Evolutionary conservation across 2,329 filamentous ascomycete species (phyloP), one percentile per base, ranked within the genome.

Genomic region (Fusarium succisae): DNA sequence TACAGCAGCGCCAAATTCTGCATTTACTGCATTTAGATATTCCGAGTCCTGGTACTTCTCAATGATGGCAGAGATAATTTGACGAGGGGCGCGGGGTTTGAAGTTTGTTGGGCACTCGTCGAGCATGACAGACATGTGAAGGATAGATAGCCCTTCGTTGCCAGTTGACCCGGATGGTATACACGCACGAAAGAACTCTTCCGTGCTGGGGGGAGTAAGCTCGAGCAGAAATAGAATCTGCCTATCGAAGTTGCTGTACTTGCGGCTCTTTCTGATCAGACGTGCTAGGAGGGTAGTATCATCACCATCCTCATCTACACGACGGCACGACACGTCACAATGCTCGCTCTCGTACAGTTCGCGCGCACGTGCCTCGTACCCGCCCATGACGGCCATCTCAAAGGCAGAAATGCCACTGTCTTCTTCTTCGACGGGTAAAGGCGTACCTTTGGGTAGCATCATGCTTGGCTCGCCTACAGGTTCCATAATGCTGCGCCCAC

Each of bases 191-290:
- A 48, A 48, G 45, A 30, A 48, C 5, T 48, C 45, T 22, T 30
- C 45, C 1, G 2, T 0, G 45, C 45, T 30, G 3, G 26, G 26
- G 0, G 26, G 45, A 2, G 45, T 48, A 48, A 48, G 26, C 0
- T 30, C 26, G 14, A 48, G 45, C 1, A 48, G 45, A 30, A 48
- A 48, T 10, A 30, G 20, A 22, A 48, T 12, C 26, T 30, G 45
- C 26, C 8, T 48, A 15, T 48, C 45, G 4, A 48, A 30, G 26
- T 48, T 48, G 4, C 45, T 48, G 45, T 48, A 48, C 26, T 48
- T 48, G 20, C 45, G 26, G 6, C 45, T 48, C 26, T 48, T 48
- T 4, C 26, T 14, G 20, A 30, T 48, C 3, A 48, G 45, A 22
- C 45, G 26, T 30, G 20, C 45, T 5, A 48, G 14, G 9, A 48